Evolutionary conservation across 2,329 filamentous ascomycete genomes (phyloP).

Genomic region (Lachnellula subtilissima): DNA sequence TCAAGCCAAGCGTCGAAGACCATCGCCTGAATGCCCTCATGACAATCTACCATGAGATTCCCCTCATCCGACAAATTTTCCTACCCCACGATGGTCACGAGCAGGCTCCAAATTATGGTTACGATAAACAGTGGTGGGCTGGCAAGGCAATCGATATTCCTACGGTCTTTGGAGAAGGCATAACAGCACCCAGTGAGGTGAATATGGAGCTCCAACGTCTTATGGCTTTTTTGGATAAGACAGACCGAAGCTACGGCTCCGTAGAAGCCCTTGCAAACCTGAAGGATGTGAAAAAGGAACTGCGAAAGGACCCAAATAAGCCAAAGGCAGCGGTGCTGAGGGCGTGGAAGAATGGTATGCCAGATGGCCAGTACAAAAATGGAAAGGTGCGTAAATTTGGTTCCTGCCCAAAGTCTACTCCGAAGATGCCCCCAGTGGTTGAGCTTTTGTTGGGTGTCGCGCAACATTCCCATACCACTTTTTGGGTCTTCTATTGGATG

Average conservation of each 20-base stretch:
- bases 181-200: constrained; percentile 20
- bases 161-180: constrained; percentile 8
- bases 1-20: constrained; percentile 38
- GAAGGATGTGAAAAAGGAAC: constrained; percentile 19
- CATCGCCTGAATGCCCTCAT: constrained; percentile 47
- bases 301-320: constrained; percentile 38
- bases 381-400: neutral
- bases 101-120: constrained; percentile 45
- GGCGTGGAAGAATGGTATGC: constrained; percentile 18
- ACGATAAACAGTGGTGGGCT: constrained; percentile 57
- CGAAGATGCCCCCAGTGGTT: neutral
- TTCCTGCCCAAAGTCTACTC: neutral
- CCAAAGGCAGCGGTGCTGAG: constrained; percentile 23
- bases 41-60: constrained; percentile 57
- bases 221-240: constrained; percentile 58
- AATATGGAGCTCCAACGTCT: constrained; percentile 54
- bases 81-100: constrained; percentile 39
- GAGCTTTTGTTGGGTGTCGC: neutral
- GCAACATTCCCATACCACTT: neutral
- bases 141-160: constrained; percentile 43
- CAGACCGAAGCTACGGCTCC: constrained; percentile 55
- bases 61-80: constrained; percentile 51
- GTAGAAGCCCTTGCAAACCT: constrained; percentile 42
- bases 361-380: neutral
- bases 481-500: neutral